A percentile compares a stretch with the other conserved stretches of the same genome.
Evolutionary conservation across 2,329 filamentous ascomycete species (phyloP).

Genomic region (Aspergillus fumigatiaffinis): DNA sequence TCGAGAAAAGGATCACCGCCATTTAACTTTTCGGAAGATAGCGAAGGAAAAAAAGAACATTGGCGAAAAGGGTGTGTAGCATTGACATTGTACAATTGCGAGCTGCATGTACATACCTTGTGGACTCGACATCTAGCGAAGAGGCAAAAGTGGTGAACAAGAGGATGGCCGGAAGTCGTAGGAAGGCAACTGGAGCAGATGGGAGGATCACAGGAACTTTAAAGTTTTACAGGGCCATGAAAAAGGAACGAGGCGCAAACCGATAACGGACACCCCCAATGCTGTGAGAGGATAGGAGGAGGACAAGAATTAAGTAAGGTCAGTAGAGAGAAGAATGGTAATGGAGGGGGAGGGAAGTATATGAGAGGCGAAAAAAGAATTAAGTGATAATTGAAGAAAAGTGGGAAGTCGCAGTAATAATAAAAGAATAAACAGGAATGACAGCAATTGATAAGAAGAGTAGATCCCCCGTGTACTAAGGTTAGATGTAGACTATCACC

Average conservation of each 20-base stretch:
- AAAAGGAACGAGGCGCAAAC: not conserved
- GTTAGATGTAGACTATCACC: constrained; percentile 1
- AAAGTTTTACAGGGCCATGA: constrained; percentile 6
- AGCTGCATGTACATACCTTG: constrained; percentile 13
- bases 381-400: constrained; percentile 4
- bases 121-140: constrained; percentile 17
- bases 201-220: not conserved
- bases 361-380: constrained; percentile 5
- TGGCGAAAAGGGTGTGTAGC: not conserved
- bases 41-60: constrained; percentile 1
- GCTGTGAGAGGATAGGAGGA: not conserved
- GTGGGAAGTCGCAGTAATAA: constrained; percentile 2
- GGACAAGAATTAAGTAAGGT: constrained; percentile 4
- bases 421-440: constrained; percentile 6
- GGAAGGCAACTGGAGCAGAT: constrained; percentile 9
- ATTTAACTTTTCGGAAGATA: not conserved
- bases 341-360: constrained; percentile 7
- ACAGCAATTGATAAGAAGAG: constrained; percentile 4
- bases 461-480: constrained; percentile 11
- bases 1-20: constrained; percentile 12
- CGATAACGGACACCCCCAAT: not conserved
- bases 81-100: not conserved
- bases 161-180: not conserved
- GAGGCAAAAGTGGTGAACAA: not conserved
- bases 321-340: not conserved